Evolutionary conservation across 768 basidiomycete species (phyloP), one percentile per base, ranked within the genome.

Genomic region (Roridomyces roridus): DNA sequence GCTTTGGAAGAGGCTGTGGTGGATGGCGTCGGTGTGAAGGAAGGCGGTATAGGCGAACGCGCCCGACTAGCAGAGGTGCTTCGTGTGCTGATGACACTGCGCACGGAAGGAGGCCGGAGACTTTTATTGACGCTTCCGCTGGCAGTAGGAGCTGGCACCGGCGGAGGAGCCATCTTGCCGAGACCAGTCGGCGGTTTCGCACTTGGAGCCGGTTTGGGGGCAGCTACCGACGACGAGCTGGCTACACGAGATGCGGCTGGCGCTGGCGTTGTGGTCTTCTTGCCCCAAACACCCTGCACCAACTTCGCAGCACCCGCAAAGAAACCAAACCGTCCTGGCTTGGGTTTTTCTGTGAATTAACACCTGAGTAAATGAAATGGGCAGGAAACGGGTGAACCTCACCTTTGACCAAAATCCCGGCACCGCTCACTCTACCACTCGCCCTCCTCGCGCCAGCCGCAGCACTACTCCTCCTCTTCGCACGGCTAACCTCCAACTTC

Each of bases 201-300:
- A 11, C n/a, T 49, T 5, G 49, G 45, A 28, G 43, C 51, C n/a
- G 62, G 31, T 12, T 62, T 59, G 17, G 45, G 65, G 25, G 65
- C 62, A 23, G 55, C 34, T 37, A 35, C 41, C 6, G 60, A 51
- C 14, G 51, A 49, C 24, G 54, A 14, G 10, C 44, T 57, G 39
- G 68, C 52, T 48, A 64, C 48, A 11, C 31, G 31, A 24, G 70
- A 44, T 57, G 73, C 69, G 23, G 68, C 67, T 52, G 68, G 69
- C 34, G 59, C 65, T 25, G 72, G 55, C 20, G 66, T 59, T 9
- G 68, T 46, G 15, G 72, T 52, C 10, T 69, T 37, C 63, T 78
- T 80, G 8, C 76, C 85, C 89, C 89, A 92, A 1, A 92, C 88
- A 60, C 81, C 89, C 63, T 80, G 77, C 5, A 92, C 89, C 4